A percentile compares a stretch with the other conserved stretches of the same genome.
phyloP scores from a whole-genome alignment of 1,139 yeast genomes.

The Hemisphaericaspora lyxosophila region DNA sequence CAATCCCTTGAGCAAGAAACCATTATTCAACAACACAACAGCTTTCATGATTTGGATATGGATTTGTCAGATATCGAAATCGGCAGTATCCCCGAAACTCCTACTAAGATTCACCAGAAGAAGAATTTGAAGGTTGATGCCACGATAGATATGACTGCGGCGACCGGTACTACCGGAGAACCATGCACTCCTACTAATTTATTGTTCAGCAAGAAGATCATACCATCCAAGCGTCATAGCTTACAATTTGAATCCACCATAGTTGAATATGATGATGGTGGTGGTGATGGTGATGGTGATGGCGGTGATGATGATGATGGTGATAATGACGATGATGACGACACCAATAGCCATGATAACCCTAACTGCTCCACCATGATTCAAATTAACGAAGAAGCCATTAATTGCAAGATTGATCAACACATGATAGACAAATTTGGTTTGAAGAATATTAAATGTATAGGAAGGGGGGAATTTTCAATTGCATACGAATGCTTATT shows the following conservation, averaged over 20 bases:
- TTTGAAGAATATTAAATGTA: slow-evolving; percentile 56
- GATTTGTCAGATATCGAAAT: slow-evolving; percentile 20
- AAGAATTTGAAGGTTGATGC: background rate
- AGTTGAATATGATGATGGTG: slow-evolving; percentile 1
- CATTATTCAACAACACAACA: background rate
- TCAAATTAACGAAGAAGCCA: background rate
- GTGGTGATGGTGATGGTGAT: too few species aligned
- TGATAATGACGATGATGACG: too few species aligned
- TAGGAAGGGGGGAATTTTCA: slow-evolving; percentile 89
- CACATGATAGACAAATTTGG: slow-evolving; percentile 70
- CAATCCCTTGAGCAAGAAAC: background rate
- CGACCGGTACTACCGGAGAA: slow-evolving; percentile 13
- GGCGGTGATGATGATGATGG: too few species aligned
- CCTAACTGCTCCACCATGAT: background rate
- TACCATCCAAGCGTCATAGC: background rate
- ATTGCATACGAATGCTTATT: slow-evolving; percentile 76
- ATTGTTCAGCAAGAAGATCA: slow-evolving; percentile 8
- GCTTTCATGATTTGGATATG: slow-evolving; percentile 24
- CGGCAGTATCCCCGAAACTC: slow-evolving; percentile 38
- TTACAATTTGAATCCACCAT: slow-evolving; percentile 1
- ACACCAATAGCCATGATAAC: background rate
- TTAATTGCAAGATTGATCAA: slow-evolving; percentile 42
- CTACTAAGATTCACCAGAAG: slow-evolving; percentile 32
- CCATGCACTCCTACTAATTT: slow-evolving; percentile 33
- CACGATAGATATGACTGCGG: background rate